Conservation (phyloP, 192 early-diverging fungal species). For the Coemansia sp. region DNA sequence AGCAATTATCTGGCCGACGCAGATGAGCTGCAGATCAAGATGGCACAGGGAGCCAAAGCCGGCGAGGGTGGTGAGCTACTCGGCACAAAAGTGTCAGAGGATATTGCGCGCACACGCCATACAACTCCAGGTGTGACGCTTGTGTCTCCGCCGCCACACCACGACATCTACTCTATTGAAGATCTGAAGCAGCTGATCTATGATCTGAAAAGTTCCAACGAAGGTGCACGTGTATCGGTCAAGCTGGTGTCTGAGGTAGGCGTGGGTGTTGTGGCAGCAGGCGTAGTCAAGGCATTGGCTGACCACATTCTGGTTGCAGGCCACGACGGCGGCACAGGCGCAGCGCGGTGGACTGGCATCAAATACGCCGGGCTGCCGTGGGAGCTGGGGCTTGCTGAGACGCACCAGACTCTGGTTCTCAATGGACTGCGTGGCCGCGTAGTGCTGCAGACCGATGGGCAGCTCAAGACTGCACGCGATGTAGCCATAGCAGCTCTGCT, state of each 20-base stretch:
- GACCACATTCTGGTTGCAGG: conserved; percentile 94
- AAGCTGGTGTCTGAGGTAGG: conserved; percentile 98
- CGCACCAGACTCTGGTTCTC: conserved; percentile 96
- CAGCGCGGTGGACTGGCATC: conserved; percentile 96
- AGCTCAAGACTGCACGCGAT: conserved; percentile 96
- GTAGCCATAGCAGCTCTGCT: conserved; percentile 96
- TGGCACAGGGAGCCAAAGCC: conserved; percentile 99
- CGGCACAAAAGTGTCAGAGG: conserved; percentile 71
- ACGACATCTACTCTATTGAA: conserved; percentile 99
- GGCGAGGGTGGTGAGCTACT: conserved; percentile 92
- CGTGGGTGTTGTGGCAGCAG: conserved; percentile 94
- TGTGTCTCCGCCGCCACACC: conserved; percentile 97
- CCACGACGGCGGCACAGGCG: conserved; percentile 99
- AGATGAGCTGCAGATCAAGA: conserved; percentile 98
- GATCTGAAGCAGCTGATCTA: conserved; percentile 99
- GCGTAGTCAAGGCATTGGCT: conserved; percentile 95
- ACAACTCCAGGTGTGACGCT: conserved; percentile 94
- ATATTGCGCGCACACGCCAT: conserved; percentile 85
- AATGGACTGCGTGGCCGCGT: conserved; percentile 96
- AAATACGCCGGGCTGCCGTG: conserved; percentile 98
- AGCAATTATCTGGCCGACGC: conserved; percentile 90
- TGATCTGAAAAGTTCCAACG: conserved; percentile 95
- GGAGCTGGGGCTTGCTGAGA: conserved; percentile 99
- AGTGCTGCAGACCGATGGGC: conserved; percentile 96
- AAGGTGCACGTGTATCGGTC: conserved; percentile 86